A percentile compares a stretch with the other conserved stretches of the same genome.
phyloP scores from a whole-genome alignment of 768 basidiomycete genomes.

The Calocera cornea region DNA sequence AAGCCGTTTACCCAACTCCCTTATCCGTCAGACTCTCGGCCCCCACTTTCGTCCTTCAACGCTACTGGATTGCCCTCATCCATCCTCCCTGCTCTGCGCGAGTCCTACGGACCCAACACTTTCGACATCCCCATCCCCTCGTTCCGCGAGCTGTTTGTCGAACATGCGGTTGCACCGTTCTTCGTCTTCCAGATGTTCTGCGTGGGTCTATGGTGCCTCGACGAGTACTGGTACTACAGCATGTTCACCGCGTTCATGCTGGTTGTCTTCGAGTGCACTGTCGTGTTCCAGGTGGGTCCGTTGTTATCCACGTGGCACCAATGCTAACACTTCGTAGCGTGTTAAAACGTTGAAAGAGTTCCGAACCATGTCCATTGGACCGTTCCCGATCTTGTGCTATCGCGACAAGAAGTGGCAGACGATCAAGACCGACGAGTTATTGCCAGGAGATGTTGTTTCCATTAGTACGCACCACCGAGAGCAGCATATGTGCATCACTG shows the following conservation, averaged over 20 bases:
- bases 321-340: constrained; percentile 39
- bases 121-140: constrained; percentile 96
- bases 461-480: constrained; percentile 36
- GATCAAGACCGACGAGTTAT: constrained; percentile 69
- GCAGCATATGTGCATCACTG: background rate
- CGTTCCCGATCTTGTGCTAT: constrained; percentile 72
- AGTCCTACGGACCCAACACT: constrained; percentile 81
- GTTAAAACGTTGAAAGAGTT: constrained; percentile 87
- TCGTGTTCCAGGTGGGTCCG: constrained; percentile 81
- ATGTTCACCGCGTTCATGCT: constrained; percentile 98
- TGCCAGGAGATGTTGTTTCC: constrained; percentile 83
- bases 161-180: constrained; percentile 97
- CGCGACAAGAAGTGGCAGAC: constrained; percentile 69
- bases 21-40: constrained; percentile 68
- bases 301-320: background rate
- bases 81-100: constrained; percentile 38
- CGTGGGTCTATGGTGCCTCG: constrained; percentile 91
- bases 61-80: constrained; percentile 37
- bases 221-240: constrained; percentile 98
- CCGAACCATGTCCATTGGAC: constrained; percentile 87
- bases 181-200: constrained; percentile 99
- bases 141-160: constrained; percentile 78
- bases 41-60: constrained; percentile 52
- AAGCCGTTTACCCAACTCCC: constrained; percentile 64
- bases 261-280: constrained; percentile 94